Conservation (phyloP, 2,329 filamentous ascomycete species). For the Penicillium sp. region DNA sequence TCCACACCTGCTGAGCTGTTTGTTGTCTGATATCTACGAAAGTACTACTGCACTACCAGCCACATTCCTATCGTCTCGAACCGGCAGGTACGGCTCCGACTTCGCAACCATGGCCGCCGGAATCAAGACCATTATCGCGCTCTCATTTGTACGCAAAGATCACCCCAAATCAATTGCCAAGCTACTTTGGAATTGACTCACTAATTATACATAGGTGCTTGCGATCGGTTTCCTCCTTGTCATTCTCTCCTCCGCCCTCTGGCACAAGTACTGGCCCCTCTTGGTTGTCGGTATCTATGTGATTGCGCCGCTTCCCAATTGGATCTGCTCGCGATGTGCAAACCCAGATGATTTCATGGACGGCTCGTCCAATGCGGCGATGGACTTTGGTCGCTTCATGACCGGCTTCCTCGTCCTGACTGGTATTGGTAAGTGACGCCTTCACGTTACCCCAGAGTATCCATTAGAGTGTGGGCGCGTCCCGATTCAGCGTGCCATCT, state of each 20-base stretch:
- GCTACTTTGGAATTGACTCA: not conserved
- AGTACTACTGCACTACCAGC: constrained; percentile 1
- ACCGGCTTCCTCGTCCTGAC: constrained; percentile 96
- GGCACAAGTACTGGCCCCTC: constrained; percentile 90
- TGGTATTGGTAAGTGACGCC: constrained; percentile 77
- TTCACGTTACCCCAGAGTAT: not conserved
- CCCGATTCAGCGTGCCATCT: not conserved
- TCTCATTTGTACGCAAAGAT: constrained; percentile 75
- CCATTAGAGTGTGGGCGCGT: not conserved
- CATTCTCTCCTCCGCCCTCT: constrained; percentile 95
- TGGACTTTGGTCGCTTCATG: constrained; percentile 90
- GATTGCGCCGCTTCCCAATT: constrained; percentile 91
- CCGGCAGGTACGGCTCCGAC: constrained; percentile 22
- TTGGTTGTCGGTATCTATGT: constrained; percentile 96
- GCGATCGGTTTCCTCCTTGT: constrained; percentile 98
- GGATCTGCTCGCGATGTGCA: constrained; percentile 84
- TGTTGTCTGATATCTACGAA: constrained; percentile 1
- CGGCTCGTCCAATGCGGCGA: constrained; percentile 74
- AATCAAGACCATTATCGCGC: constrained; percentile 97
- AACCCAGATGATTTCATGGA: constrained; percentile 97
- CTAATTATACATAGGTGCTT: constrained; percentile 62
- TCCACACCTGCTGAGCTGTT: constrained; percentile 2
- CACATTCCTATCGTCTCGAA: constrained; percentile 9
- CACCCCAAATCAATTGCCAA: not conserved
- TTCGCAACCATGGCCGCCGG: constrained; percentile 67